Evolutionary conservation across 192 early-diverging fungal genomes (phyloP).

Genomic region (Pilaira anomala): DNA sequence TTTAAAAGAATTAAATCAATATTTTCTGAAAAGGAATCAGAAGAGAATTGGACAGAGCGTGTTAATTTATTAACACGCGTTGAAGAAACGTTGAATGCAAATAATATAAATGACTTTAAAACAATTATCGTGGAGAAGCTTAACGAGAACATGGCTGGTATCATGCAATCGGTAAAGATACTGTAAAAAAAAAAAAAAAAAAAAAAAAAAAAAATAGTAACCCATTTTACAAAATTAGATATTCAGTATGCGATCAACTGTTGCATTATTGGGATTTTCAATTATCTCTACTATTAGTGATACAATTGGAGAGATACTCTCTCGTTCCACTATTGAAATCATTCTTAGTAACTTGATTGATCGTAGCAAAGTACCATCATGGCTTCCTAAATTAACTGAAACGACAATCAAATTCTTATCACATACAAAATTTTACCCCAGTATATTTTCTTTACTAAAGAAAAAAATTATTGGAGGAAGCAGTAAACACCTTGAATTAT

Average conservation of each 20-base stretch:
- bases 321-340: slow-evolving; percentile 35
- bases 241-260: slow-evolving; percentile 37
- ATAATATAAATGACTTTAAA: slow-evolving; percentile 10
- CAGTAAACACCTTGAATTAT: slow-evolving; percentile 25
- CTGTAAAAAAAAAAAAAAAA: neutral
- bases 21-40: slow-evolving; percentile 35
- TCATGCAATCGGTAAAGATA: slow-evolving; percentile 30
- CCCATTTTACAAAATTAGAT: slow-evolving; percentile 23
- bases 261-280: slow-evolving; percentile 24
- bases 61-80: slow-evolving; percentile 9
- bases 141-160: slow-evolving; percentile 11
- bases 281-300: slow-evolving; percentile 29
- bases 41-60: slow-evolving; percentile 32
- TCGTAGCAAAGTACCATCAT: slow-evolving; percentile 23
- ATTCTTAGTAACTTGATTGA: slow-evolving; percentile 30
- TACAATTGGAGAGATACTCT: slow-evolving; percentile 18
- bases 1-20: too few species aligned
- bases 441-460: slow-evolving; percentile 26
- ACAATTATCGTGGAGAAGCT: slow-evolving; percentile 9
- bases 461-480: slow-evolving; percentile 34
- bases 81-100: neutral
- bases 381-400: slow-evolving; percentile 20
- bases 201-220: neutral
- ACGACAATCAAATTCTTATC: slow-evolving; percentile 25
- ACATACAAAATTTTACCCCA: slow-evolving; percentile 31